These are phyloP conservation scores for Aspergillus kassunensis DNA, from an alignment of 495 filamentous ascomycete species.

Conservation along the genomic window DNA sequence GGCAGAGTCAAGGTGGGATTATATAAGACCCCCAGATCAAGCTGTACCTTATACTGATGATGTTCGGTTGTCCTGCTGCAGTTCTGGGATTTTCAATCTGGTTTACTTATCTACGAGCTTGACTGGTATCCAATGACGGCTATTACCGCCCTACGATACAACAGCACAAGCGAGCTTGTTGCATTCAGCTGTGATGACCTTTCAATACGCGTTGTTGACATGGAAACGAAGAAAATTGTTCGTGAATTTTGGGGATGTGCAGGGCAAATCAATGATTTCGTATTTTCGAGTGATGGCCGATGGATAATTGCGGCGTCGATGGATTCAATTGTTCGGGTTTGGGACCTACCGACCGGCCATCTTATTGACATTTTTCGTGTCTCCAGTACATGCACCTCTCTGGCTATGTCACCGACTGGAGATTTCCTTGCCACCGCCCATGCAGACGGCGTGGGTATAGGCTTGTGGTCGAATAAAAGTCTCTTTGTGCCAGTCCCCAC, in stretches of 20 bases:
- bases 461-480: constrained; percentile 89
- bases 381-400: constrained; percentile 67
- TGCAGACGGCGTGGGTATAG: constrained; percentile 79
- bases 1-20: constrained; percentile 73
- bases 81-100: constrained; percentile 92
- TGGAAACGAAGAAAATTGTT: constrained; percentile 83
- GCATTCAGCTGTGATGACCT: constrained; percentile 87
- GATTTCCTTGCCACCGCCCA: constrained; percentile 90
- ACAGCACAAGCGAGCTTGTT: constrained; percentile 76
- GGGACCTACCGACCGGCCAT: constrained; percentile 94
- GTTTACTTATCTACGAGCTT: constrained; percentile 72
- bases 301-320: constrained; percentile 90
- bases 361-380: constrained; percentile 84
- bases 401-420: constrained; percentile 84
- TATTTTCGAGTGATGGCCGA: constrained; percentile 87
- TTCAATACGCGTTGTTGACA: constrained; percentile 82
- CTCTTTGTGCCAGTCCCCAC: constrained; percentile 86
- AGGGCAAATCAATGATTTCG: constrained; percentile 78
- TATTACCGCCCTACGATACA: constrained; percentile 71
- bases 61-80: constrained; percentile 14
- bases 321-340: constrained; percentile 78
- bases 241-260: constrained; percentile 88
- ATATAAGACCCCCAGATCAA: not conserved
- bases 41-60: constrained; percentile 7
- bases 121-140: constrained; percentile 81